A percentile compares a stretch with the other conserved stretches of the same genome.
phyloP scores from a whole-genome alignment of 352 stramenopile species.

The Blastocystis sp. region DNA sequence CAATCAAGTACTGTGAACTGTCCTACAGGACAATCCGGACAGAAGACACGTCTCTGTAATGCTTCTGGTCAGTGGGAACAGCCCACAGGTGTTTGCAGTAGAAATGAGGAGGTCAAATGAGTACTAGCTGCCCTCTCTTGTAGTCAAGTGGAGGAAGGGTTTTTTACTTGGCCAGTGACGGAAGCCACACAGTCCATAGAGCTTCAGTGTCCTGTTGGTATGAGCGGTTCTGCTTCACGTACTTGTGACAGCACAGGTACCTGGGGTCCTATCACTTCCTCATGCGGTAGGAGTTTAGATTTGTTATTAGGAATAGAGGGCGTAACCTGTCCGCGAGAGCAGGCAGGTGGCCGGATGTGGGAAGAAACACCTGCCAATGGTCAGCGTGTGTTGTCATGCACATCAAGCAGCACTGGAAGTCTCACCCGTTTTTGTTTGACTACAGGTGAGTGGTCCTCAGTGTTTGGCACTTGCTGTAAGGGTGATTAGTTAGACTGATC shows the following conservation, averaged over 20 bases:
- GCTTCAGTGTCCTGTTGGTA: slow-evolving; percentile 24
- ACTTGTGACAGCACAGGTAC: background rate
- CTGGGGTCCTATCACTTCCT: background rate
- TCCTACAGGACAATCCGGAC: background rate
- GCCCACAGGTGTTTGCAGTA: background rate
- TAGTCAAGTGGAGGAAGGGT: background rate
- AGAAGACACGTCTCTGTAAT: background rate
- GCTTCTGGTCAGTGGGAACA: background rate
- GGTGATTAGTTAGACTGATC: background rate
- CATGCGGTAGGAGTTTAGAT: background rate
- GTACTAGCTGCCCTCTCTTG: background rate
- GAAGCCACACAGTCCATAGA: background rate
- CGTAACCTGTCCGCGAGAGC: background rate
- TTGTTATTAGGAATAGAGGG: background rate
- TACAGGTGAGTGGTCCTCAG: slow-evolving; percentile 7
- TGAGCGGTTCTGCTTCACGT: background rate
- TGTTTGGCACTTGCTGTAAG: background rate
- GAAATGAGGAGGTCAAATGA: background rate
- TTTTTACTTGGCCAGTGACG: slow-evolving; percentile 17
- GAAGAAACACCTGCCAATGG: slow-evolving; percentile 14
- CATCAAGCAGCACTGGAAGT: background rate
- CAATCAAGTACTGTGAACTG: background rate
- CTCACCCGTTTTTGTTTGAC: slow-evolving; percentile 12
- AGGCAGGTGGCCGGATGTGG: background rate
- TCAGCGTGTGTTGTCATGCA: background rate